Evolutionary conservation across 2,329 filamentous ascomycete species (phyloP).

Genomic region (Colletotrichum phormii): DNA sequence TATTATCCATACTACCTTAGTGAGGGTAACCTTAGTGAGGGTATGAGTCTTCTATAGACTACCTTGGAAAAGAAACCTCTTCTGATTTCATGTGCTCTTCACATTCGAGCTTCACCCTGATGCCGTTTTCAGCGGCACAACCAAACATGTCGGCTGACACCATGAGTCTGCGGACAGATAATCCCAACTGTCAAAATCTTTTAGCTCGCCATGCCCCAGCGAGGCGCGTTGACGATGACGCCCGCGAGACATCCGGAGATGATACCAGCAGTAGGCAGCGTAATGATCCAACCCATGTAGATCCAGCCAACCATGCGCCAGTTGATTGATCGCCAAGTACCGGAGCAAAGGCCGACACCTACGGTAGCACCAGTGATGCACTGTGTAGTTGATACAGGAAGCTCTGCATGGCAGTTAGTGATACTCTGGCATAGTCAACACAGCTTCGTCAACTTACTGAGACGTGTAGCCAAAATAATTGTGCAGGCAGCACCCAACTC

Average conservation of each 20-base stretch:
- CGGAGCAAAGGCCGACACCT: constrained; percentile 67
- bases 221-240: constrained; percentile 69
- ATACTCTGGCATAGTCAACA: neutral
- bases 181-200: neutral
- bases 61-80: neutral
- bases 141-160: neutral
- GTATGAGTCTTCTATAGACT: neutral
- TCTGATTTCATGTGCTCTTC: neutral
- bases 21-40: too few species aligned
- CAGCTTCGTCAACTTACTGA: constrained; percentile 48
- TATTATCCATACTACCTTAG: neutral
- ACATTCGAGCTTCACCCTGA: neutral
- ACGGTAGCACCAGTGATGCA: constrained; percentile 68
- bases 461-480: constrained; percentile 72
- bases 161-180: neutral
- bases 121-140: neutral
- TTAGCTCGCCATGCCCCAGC: constrained; percentile 44
- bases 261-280: constrained; percentile 56
- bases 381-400: constrained; percentile 70
- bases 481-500: constrained; percentile 66
- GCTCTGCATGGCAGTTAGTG: constrained; percentile 40
- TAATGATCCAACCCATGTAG: constrained; percentile 65
- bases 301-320: constrained; percentile 67
- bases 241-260: constrained; percentile 68
- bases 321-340: constrained; percentile 65